phyloP scores from a whole-genome alignment of 805 yeast species.

The Hanseniaspora meyeri region DNA sequence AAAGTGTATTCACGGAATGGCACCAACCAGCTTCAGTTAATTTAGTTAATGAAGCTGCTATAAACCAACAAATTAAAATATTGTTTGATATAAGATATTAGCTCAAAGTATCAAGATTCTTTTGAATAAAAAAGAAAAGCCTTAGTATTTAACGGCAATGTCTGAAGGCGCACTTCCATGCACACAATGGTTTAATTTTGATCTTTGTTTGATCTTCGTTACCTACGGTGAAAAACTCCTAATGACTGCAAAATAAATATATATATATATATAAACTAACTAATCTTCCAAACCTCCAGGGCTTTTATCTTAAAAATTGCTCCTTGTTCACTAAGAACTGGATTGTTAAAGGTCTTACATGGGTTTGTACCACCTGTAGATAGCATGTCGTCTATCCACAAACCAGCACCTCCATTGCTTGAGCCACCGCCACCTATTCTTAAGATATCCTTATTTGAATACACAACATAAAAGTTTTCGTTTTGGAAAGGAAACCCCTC shows the following conservation, averaged over 20 bases:
- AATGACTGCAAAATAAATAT: not conserved
- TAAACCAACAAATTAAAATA: no score
- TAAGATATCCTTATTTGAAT: constrained; percentile 63
- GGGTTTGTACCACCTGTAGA: constrained; percentile 64
- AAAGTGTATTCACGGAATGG: no score
- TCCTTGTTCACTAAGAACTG: constrained; percentile 50
- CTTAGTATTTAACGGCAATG: no score
- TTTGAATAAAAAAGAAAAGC: no score
- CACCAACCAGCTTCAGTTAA: no score
- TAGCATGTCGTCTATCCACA: constrained; percentile 71
- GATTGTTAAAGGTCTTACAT: constrained; percentile 84
- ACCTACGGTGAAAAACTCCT: no score
- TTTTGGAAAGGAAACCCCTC: constrained; percentile 84
- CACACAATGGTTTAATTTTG: no score
- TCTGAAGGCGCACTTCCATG: no score
- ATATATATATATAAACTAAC: constrained; percentile 22
- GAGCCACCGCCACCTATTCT: constrained; percentile 91
- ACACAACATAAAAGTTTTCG: constrained; percentile 69
- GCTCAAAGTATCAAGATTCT: no score
- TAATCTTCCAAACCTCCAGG: constrained; percentile 77
- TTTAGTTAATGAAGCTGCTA: no score
- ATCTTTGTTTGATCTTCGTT: no score
- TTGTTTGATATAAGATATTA: no score
- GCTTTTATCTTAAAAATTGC: constrained; percentile 59
- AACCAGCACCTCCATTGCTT: constrained; percentile 49